Evolutionary conservation across 179 eudicot genomes (phyloP), one percentile per base, ranked within the genome.

Genomic region (Silene vulgaris): DNA sequence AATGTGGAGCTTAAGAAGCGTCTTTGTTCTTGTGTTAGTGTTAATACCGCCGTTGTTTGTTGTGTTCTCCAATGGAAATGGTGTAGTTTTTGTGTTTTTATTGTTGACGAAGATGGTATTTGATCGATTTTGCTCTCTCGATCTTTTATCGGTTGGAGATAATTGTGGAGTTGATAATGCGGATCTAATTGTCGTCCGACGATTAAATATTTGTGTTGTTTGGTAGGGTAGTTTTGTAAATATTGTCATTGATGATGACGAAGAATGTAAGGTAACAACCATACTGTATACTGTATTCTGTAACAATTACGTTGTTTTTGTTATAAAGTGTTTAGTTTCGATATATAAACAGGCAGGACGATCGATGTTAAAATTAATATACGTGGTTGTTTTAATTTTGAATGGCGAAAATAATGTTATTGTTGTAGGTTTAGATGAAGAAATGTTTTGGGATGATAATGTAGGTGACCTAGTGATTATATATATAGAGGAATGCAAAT

Each of bases 1-100:
- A 17, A 76, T 59, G 1, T 74, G 8, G 0, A 83, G 64, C 30
- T 83, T 83, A 2, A 66, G 56, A 14, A 19, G 8, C 12, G 30
- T 65, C 7, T 20, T 40, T 3, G 72, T 69, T 8, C 8, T n/a
- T 30, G 2, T 43, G 20, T 20, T 13, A 5, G 3, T 45, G 28
- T 16, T 74, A 9, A 9, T 67, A 13, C 14, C 17, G 26, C 32
- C 32, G 1, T 29, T 29, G 32, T 43, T 74, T 8, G 67, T 69
- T 7, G 26, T 35, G 40, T 20, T 23, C 14, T 76, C 74, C 12
- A 68, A 64, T 0, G 67, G 74, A 3, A 69, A 1, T 40, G 3
- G 8, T 16, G 23, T 66, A 65, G 45, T 68, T 17, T 69, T 69
- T 17, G 72, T 69, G 72, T 19, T 69, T 17, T 69, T 69, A 9